These are phyloP conservation scores for Botrytis elliptica DNA, from an alignment of 2,329 filamentous ascomycete species.

Conservation along the genomic window DNA sequence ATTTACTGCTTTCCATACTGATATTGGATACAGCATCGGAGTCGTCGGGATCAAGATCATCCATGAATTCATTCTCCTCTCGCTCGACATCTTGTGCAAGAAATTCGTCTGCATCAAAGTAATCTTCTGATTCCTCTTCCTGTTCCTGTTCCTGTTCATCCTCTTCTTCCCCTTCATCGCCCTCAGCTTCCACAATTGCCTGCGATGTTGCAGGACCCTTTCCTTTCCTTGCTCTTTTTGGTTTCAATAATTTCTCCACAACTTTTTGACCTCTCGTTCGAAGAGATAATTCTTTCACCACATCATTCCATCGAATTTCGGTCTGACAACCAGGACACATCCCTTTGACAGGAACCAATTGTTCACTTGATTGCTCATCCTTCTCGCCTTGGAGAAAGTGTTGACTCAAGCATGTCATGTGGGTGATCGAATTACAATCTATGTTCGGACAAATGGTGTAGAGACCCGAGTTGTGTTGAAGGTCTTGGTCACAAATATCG, in stretches of 20 bases:
- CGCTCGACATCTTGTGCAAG: not conserved
- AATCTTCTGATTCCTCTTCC: not conserved
- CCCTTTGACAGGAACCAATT: slow-evolving; percentile 66
- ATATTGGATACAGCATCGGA: slow-evolving; percentile 30
- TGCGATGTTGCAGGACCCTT: slow-evolving; percentile 26
- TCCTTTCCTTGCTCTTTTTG: slow-evolving; percentile 26
- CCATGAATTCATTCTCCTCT: slow-evolving; percentile 10
- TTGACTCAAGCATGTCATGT: slow-evolving; percentile 59
- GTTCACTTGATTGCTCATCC: slow-evolving; percentile 25
- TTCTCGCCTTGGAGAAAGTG: slow-evolving; percentile 47
- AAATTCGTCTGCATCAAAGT: not conserved
- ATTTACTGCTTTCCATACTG: slow-evolving; percentile 24
- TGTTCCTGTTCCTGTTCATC: slow-evolving; percentile 5
- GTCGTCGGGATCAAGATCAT: slow-evolving; percentile 25
- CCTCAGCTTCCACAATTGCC: slow-evolving; percentile 19
- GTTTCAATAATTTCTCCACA: slow-evolving; percentile 65
- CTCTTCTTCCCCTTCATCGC: slow-evolving; percentile 22
- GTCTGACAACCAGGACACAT: slow-evolving; percentile 68
- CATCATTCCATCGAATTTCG: slow-evolving; percentile 66
- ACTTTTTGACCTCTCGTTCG: slow-evolving; percentile 69
- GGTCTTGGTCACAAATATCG: slow-evolving; percentile 49
- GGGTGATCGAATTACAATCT: slow-evolving; percentile 56
- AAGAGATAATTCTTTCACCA: slow-evolving; percentile 81
- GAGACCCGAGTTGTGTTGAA: slow-evolving; percentile 51
- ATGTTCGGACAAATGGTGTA: slow-evolving; percentile 56